Evolutionary conservation across 352 stramenopile genomes (phyloP).

Genomic region (Elongisporangium senticosum): DNA sequence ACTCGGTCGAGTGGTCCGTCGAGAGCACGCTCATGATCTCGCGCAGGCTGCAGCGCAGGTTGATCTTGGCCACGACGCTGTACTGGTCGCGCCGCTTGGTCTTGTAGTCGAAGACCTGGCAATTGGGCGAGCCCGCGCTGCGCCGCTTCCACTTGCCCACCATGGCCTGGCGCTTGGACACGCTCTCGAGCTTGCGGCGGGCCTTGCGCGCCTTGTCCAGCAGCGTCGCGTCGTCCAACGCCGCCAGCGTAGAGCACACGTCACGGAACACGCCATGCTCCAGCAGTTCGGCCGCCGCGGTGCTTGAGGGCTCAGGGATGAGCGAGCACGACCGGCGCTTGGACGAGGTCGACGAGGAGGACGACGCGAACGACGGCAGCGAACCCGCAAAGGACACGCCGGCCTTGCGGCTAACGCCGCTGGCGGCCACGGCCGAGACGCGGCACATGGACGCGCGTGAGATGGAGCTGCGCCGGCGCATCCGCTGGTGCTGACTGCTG

Average conservation of each 20-base stretch:
- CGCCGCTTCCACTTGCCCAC: conserved; percentile 45
- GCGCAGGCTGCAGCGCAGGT: conserved; percentile 44
- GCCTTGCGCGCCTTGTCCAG: conserved; percentile 22
- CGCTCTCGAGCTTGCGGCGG: conserved; percentile 37
- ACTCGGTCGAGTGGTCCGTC: conserved; percentile 36
- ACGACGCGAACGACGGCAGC: neutral
- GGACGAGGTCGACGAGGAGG: neutral
- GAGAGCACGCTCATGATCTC: conserved; percentile 60
- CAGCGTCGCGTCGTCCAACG: conserved; percentile 27
- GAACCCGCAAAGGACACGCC: neutral
- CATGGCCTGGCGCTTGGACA: conserved; percentile 36
- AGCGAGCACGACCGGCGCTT: neutral
- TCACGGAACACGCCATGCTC: neutral
- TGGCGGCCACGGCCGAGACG: neutral
- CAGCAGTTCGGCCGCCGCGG: neutral
- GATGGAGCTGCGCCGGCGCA: neutral
- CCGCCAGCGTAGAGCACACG: conserved; percentile 22
- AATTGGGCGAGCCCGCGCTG: conserved; percentile 22
- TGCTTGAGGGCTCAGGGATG: neutral
- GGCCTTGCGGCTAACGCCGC: neutral
- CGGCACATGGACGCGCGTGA: neutral
- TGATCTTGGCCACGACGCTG: conserved; percentile 55
- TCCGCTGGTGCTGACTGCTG: neutral
- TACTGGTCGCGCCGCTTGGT: conserved; percentile 42
- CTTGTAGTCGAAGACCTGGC: conserved; percentile 43